These are phyloP conservation scores for Helicostylum pulchrum DNA, from an alignment of 192 early-diverging fungal genomes.

Conservation along the genomic window DNA sequence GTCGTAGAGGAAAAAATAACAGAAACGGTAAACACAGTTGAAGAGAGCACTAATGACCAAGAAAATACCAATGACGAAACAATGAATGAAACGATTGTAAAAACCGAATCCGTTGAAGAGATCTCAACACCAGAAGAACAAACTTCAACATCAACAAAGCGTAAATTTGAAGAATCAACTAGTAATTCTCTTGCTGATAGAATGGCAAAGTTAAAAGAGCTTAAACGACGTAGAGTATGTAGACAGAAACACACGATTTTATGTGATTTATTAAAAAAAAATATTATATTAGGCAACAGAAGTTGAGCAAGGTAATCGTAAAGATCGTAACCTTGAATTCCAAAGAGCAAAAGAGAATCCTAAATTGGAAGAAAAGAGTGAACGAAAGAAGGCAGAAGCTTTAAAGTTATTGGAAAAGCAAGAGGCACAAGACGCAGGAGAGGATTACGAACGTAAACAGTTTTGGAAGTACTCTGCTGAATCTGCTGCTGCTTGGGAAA, in stretches of 20 bases:
- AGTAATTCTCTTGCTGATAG: constrained; percentile 33
- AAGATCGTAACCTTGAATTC: constrained; percentile 72
- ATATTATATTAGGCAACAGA: constrained; percentile 28
- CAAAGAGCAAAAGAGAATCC: constrained; percentile 69
- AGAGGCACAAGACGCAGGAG: constrained; percentile 63
- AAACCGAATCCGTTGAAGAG: no score
- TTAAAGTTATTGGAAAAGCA: constrained; percentile 62
- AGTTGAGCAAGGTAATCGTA: constrained; percentile 64
- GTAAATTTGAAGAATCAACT: neutral
- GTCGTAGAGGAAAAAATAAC: no score
- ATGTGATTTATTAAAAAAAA: neutral
- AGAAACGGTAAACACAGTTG: no score
- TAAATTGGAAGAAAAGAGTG: constrained; percentile 56
- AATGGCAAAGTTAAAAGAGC: constrained; percentile 42
- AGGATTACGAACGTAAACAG: constrained; percentile 80
- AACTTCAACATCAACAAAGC: no score
- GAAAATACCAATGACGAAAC: no score
- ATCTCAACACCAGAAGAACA: no score
- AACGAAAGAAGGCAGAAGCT: constrained; percentile 70
- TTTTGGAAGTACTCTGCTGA: constrained; percentile 86
- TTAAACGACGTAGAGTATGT: constrained; percentile 46
- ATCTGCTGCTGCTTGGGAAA: constrained; percentile 80
- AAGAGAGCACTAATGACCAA: no score
- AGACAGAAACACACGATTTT: neutral
- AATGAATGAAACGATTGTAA: no score